A percentile compares a stretch with the other conserved stretches of the same genome.
phyloP scores from a whole-genome alignment of 2,329 filamentous ascomycete genomes.

The Colletotrichum orbiculare region DNA sequence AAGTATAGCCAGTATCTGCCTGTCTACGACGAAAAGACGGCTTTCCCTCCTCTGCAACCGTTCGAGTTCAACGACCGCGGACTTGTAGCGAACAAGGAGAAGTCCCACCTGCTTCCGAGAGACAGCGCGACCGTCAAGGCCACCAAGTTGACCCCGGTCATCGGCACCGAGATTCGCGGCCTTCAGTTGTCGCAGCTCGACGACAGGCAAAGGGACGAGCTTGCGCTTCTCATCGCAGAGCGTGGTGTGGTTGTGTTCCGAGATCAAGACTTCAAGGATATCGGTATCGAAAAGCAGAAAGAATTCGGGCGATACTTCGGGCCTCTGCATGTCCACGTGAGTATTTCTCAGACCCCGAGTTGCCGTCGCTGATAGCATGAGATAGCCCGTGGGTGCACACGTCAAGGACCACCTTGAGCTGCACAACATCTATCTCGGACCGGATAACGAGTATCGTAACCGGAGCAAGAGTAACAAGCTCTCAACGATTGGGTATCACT shows the following conservation, averaged over 20 bases:
- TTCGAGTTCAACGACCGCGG: conserved; percentile 47
- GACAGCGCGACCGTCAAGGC: conserved; percentile 37
- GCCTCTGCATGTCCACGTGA: conserved; percentile 51
- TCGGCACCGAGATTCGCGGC: conserved; percentile 54
- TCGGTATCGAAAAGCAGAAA: conserved; percentile 25
- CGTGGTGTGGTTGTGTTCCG: conserved; percentile 53
- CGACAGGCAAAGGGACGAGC: conserved; percentile 53
- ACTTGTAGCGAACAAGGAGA: conserved; percentile 44
- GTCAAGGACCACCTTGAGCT: conserved; percentile 56
- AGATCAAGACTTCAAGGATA: conserved; percentile 45
- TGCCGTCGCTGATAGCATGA: neutral
- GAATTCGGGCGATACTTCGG: conserved; percentile 45
- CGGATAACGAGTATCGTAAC: conserved; percentile 55
- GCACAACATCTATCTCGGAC: conserved; percentile 59
- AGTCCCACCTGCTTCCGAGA: conserved; percentile 42
- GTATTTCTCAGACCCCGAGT: conserved; percentile 10
- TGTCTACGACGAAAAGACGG: conserved; percentile 46
- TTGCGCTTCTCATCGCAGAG: conserved; percentile 54
- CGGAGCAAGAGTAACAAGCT: conserved; percentile 48
- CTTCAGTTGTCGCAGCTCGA: conserved; percentile 52
- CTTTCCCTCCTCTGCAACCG: conserved; percentile 43
- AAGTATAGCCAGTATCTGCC: conserved; percentile 47
- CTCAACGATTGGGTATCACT: conserved; percentile 52
- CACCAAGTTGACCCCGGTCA: conserved; percentile 39
- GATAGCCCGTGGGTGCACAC: conserved; percentile 53